Evolutionary conservation across 495 filamentous ascomycete species (phyloP), one percentile per base, ranked within the genome.

Genomic region (Trichoderma erinaceum): DNA sequence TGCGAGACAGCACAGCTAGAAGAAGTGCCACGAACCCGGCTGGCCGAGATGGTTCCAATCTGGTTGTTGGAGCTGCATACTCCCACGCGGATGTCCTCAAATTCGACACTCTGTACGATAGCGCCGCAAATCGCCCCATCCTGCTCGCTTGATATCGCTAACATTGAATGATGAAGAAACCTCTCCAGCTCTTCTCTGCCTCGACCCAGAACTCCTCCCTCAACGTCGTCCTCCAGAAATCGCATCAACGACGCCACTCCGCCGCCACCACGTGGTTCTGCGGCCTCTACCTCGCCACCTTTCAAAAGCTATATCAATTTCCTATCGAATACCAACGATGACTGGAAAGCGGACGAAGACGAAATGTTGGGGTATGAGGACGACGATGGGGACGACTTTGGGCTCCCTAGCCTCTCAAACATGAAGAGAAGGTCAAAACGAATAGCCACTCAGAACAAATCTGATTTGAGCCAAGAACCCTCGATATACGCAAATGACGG

Each of bases 1-100:
- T 78, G 56, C 78, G 78, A 70, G 82, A 85, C 68, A 75, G 77
- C 68, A 80, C 83, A 61, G 76, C 82, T 16, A 78, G 80, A 64
- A 81, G 78, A 71, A 88, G 83, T 74, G 65, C 50, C 32, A 66
- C 65, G 5, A 66, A 41, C 43, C 65, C 65, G 27, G n/a, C 65
- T 7, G 43, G 41, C 13, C 65, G 27, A 50, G 77, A 80, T 50
- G 81, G 86, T 75, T 91, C 93, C 66, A 89, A 84, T 68, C 86
- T 92, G 44, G 91, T 99, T n/a, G 88, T 97, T 56, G 95, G 95
- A 67, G 95, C 95, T 66, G 89, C 93, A 61, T 99, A 99, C 77
- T 98, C 95, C 46, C 96, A 99, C 79, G 90, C 93, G 41, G 93
- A 96, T 79, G 92, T 97, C 72, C 82, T 97, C 68, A 95, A 94